A percentile compares a stretch with the other conserved stretches of the same genome.
phyloP scores from a whole-genome alignment of 2,329 filamentous ascomycete species.

The Monosporascus ibericus region DNA sequence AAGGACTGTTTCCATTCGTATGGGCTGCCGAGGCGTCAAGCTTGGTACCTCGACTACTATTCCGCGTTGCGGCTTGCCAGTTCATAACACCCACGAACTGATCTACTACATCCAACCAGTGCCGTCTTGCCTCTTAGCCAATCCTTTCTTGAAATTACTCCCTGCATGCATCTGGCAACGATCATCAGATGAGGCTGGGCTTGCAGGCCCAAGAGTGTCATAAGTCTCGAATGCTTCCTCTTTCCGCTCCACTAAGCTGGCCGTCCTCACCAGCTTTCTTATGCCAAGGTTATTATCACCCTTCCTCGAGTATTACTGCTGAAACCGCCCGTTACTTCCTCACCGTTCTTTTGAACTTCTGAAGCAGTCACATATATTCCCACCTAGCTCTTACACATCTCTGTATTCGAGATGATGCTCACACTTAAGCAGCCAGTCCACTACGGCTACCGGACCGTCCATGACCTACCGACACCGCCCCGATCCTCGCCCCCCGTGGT shows the following conservation, averaged over 20 bases:
- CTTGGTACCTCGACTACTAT: slow-evolving; percentile 19
- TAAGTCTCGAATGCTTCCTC: slow-evolving; percentile 28
- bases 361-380: slow-evolving; percentile 17
- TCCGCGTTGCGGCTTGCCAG: slow-evolving; percentile 23
- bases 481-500: slow-evolving; percentile 50
- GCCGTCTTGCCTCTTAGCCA: slow-evolving; percentile 19
- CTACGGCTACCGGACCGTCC: slow-evolving; percentile 54
- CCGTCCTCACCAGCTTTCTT: slow-evolving; percentile 31
- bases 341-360: slow-evolving; percentile 10
- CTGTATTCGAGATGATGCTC: slow-evolving; percentile 46
- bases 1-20: slow-evolving; percentile 24
- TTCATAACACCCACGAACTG: slow-evolving; percentile 24
- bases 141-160: slow-evolving; percentile 18
- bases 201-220: slow-evolving; percentile 28
- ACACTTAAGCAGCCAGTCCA: slow-evolving; percentile 54
- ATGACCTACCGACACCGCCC: slow-evolving; percentile 57
- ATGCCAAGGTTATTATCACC: slow-evolving; percentile 33
- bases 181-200: slow-evolving; percentile 31
- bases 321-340: not conserved
- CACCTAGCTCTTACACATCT: slow-evolving; percentile 17
- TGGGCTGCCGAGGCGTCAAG: slow-evolving; percentile 20
- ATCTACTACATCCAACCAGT: slow-evolving; percentile 12
- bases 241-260: slow-evolving; percentile 28
- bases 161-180: slow-evolving; percentile 26
- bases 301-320: slow-evolving; percentile 10